A percentile compares a stretch with the other conserved stretches of the same genome.
phyloP scores from a whole-genome alignment of 257 asterid species.

The Scutellaria baicalensis region DNA sequence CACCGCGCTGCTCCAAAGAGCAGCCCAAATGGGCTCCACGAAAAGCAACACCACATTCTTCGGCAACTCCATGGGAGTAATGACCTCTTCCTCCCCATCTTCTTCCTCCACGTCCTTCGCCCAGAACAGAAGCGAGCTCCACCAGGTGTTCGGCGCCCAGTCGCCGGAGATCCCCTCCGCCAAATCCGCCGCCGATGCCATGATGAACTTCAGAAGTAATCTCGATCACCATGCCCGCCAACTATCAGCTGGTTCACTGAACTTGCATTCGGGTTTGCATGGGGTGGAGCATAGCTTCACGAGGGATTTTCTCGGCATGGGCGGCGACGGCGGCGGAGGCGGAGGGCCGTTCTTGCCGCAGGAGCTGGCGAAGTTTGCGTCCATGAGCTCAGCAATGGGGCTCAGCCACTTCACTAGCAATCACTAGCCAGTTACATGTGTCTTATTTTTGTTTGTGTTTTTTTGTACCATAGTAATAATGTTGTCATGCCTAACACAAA shows the following conservation, averaged over 20 bases:
- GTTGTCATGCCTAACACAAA: constrained; percentile 7
- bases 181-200: constrained; percentile 3
- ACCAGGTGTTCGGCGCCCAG: constrained; percentile 35
- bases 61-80: constrained; percentile 46
- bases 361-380: constrained; percentile 68
- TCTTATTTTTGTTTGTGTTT: background rate
- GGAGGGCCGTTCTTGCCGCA: constrained; percentile 55
- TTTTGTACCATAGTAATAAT: constrained; percentile 30
- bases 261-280: constrained; percentile 32
- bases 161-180: constrained; percentile 18
- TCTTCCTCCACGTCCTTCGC: constrained; percentile 25
- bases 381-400: constrained; percentile 76
- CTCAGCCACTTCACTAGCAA: constrained; percentile 52
- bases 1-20: constrained; percentile 80
- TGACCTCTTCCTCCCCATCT: constrained; percentile 42
- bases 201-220: constrained; percentile 32
- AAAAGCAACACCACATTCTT: constrained; percentile 43
- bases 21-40: constrained; percentile 85
- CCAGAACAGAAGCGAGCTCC: constrained; percentile 36
- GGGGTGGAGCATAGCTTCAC: constrained; percentile 48
- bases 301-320: constrained; percentile 89
- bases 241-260: background rate
- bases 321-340: constrained; percentile 36
- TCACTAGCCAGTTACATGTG: constrained; percentile 23
- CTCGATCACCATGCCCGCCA: constrained; percentile 21